Evolutionary conservation across 2,329 filamentous ascomycete genomes (phyloP), one percentile per base, ranked within the genome.

Genomic region (Huntiella savannae): DNA sequence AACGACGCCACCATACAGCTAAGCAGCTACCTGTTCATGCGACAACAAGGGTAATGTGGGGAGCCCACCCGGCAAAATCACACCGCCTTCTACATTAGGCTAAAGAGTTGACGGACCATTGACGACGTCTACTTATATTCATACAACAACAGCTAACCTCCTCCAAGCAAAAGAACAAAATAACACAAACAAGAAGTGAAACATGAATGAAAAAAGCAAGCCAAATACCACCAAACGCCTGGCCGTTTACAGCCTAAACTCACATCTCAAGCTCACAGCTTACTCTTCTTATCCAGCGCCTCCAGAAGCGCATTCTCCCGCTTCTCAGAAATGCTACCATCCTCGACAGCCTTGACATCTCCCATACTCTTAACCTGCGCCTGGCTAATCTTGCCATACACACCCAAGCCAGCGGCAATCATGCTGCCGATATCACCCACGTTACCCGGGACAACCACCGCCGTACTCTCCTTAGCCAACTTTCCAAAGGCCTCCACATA

Each of bases 401-500:
- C 87, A 46, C 86, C 82, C 69, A 98, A 78, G 2, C 87, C 91
- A 13, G 84, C 92, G 35, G 91, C 87, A 60, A 98, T 96, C 87
- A 98, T 94, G 54, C 84, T 77, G 46, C 85, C 81, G 55, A 98
- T 87, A 59, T 98, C 91, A 50, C 91, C 91, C 34, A 98, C 85
- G 57, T 98, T 96, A 8, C 91, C 91, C 1, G 91, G 91, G 11
- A 98, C 87, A 15, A 98, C 85, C 22, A 98, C 81, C 4, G 86
- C 83, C 3, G 91, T 98, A 55, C 91, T 85, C 67, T 98, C 87
- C 65, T 88, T 91, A 43, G 91, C 91, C 54, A 98, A 68, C 59
- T 87, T 84, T 54, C 74, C 79, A 58, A 96, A 98, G 3, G 91
- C 91, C 40, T 92, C 88, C 45, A 98, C 91, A 56, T 98, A 98